phyloP scores from a whole-genome alignment of 345 rosid genomes.

The Trapa incisa region DNA sequence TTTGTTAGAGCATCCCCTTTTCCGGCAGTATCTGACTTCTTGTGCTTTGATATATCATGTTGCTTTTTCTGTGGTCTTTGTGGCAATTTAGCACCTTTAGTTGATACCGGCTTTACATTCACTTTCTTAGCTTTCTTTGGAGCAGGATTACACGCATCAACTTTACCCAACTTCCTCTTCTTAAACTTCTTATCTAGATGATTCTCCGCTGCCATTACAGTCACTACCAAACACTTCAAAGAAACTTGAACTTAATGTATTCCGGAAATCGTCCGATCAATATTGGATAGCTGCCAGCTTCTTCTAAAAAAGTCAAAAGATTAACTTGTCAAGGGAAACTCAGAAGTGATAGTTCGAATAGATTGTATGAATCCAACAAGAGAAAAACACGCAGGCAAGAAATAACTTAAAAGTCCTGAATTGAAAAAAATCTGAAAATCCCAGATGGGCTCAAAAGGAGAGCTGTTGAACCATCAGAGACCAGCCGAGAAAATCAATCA shows the following conservation, averaged over 20 bases:
- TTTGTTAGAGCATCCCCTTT: constrained; percentile 10
- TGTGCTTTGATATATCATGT: background rate
- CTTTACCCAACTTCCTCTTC: constrained; percentile 31
- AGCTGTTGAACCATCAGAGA: too few relatives aligned
- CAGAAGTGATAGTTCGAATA: background rate
- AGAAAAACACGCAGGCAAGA: too few relatives aligned
- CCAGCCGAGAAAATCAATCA: too few relatives aligned
- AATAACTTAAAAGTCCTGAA: too few relatives aligned
- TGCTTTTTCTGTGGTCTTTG: constrained; percentile 1
- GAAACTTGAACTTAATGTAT: background rate
- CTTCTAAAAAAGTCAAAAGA: background rate
- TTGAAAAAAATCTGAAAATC: too few relatives aligned
- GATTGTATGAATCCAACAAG: background rate
- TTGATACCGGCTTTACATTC: constrained; percentile 7
- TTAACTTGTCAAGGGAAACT: background rate
- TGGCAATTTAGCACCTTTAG: constrained; percentile 16
- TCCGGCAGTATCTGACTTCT: constrained; percentile 3
- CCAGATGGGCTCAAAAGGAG: too few relatives aligned
- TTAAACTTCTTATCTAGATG: constrained; percentile 17
- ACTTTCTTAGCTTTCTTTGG: constrained; percentile 30
- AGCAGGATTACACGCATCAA: constrained; percentile 3
- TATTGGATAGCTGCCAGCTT: background rate
- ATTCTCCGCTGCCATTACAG: constrained; percentile 43
- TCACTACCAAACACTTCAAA: constrained; percentile 17
- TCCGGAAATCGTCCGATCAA: background rate